Base-by-base conservation (phyloP, 2,329 filamentous ascomycete species). In the Botrytis tulipae region DNA sequence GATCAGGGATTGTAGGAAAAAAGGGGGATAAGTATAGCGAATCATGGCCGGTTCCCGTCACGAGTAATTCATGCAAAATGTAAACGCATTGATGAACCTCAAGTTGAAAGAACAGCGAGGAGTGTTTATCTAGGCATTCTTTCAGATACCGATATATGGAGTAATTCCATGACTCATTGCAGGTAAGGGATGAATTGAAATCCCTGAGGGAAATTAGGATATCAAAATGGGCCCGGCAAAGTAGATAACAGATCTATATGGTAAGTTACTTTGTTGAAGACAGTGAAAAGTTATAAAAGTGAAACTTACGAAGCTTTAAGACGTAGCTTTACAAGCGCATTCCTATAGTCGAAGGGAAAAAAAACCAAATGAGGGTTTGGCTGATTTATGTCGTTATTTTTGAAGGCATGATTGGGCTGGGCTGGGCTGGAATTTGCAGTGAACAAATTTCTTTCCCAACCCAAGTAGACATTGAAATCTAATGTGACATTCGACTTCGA, bases 1-100 rank as follows among this genome's bases (percentile, higher is more conserved):
- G 29, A 59, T 29, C 37, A 35, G 70, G 70, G 44, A 66, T 72
- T 22, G 61, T 67, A 16, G n/a, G n/a, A n/a, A 57, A 6, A 67
- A 67, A 35, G 35, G n/a, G 25, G 35, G 16, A 35, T 9, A 29
- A 25, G 18, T 14, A 5, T 57, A 35, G 70, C 70, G 44, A 72
- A 72, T 72, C 16, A 57, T 44, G n/a, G 4, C 14, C n/a, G 20
- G 29, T 22, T 32, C n/a, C 14, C 22, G 12, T 29, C n/a, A 25
- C 18, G 40, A 57, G 46, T 14, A 29, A 51, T 67, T 72, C 14
- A 72, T 66, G 44, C 70, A 44, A 20, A n/a, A 54, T n/a, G 29
- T 35, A 57, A 48, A 54, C 18, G 70, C 70, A 72, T 72, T 57
- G 46, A 62, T 42, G 18, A 68, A n/a, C 14, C 25, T 22, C 16